Base-by-base conservation (phyloP, 441 rosid species). In the Cnidoscolus chayamansa region DNA sequence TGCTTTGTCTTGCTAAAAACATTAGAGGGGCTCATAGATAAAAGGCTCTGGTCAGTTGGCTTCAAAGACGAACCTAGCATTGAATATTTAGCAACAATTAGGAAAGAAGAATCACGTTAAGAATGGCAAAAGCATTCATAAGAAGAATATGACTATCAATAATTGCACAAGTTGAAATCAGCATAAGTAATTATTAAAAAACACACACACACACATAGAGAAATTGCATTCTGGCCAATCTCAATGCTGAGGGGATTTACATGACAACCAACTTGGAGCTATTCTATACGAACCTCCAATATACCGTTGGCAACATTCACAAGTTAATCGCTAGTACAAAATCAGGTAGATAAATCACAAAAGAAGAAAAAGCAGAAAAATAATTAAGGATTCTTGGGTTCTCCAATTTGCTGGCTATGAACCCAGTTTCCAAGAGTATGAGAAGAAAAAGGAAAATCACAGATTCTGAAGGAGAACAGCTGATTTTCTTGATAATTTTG, bases 21-120 rank as follows among this genome's bases (percentile, higher is more conserved):
- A 74, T 60, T 61, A 65, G 54, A 16, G 40, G 37, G 37, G 30
- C 30, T 51, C 59, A 59, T 50, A 45, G 70, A 25, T 40, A 65
- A 20, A 48, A 70, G 63, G 45, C 72, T 67, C 55, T 43, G 73
- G 65, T 80, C 78, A 60, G 35, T 35, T 19, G 73, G 62, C 67
- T 63, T 74, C 78, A 74, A 78, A 56, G 76, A 72, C 37, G 76
- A 71, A 64, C 80, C 84, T 81, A 60, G 32, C 10, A 64, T 48
- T 48, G 35, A 56, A 54, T 32, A 47, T 57, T 66, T 35, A 65
- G n/a, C 13, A 64, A 57, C 12, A 10, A 49, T 67, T 7, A 72
- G n/a, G 70, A 45, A 12, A 53, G 37, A 4, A 2, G 4, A 10
- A 57, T 57, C 61, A 57, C 32, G 20, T 2, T 57, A 25, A 57